Evolutionary conservation across 169 alveolate species (phyloP).

Genomic region (Hammondia hammondi): DNA sequence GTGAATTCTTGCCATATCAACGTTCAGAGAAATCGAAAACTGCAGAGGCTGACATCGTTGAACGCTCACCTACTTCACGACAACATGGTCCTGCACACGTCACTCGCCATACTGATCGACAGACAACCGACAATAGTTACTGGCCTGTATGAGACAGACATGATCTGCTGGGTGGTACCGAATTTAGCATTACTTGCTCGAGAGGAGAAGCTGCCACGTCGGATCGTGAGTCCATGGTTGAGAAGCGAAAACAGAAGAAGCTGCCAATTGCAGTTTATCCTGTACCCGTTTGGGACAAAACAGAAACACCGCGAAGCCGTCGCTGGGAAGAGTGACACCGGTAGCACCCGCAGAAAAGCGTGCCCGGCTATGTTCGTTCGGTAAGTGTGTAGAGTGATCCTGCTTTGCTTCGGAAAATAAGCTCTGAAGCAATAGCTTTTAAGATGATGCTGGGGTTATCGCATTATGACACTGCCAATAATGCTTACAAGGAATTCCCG

Average conservation of each 20-base stretch:
- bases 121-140: slow-evolving; percentile 14
- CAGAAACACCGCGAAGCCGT: neutral
- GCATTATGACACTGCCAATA: too few relatives aligned
- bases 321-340: neutral
- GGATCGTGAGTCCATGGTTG: slow-evolving; percentile 26
- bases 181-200: neutral
- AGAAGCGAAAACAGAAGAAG: neutral
- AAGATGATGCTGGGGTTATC: too few relatives aligned
- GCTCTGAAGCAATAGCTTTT: too few relatives aligned
- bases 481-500: too few relatives aligned
- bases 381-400: neutral
- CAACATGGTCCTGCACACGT: slow-evolving; percentile 5
- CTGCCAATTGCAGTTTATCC: neutral
- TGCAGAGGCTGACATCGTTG: neutral
- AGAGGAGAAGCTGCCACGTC: neutral
- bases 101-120: neutral
- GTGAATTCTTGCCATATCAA: neutral
- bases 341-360: neutral
- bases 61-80: slow-evolving; percentile 28
- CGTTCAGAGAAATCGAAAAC: neutral
- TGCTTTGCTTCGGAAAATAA: too few relatives aligned
- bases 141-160: neutral
- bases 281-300: slow-evolving; percentile 28
- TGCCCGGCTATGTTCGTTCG: neutral
- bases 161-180: neutral